Evolutionary conservation across 208 protist genomes (phyloP), one percentile per base, ranked within the genome.

Genomic region (Leishmania lainsoni): DNA sequence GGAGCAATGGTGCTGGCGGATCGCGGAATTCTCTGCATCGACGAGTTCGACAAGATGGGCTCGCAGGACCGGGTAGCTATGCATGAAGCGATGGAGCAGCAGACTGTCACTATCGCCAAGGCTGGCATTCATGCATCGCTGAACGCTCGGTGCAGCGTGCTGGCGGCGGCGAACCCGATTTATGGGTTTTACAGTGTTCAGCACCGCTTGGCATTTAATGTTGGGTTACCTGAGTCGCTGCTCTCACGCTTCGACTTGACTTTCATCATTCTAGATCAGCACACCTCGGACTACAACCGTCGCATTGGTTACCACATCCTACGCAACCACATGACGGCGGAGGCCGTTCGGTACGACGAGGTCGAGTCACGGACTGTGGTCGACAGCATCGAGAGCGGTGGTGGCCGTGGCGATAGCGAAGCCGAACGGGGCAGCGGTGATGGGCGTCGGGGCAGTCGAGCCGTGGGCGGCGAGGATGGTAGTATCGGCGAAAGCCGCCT

Each of bases 31-130:
- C 93, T 99, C 29, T 99, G 99, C 89, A 99, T 99, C 75, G 99
- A 99, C 89, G 99, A 99, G 89, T 99, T 99, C 88, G 99, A 99
- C 87, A 99, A 99, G 91, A 99, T 99, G 99, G 91, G 84, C 59
- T 90, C 98, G 56, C 88, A 95, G 42, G 99, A 99, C 89, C 90
- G 95, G 45, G 95, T 98, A n/a, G 96, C 98, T 6, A 99, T 99
- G 93, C 98, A 99, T 89, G 98, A 99, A 91, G 99, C 99, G 32
- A 99, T 99, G 99, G 99, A 99, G 90, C 99, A 99, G 90, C 99
- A 99, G 88, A 99, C 99, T 0, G 99, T 99, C 2, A 99, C 99
- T 3, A 99, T 99, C 76, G 93, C 97, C 35, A 99, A 99, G 93
- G 99, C 99, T 5, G 99, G 99, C 76, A 99, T 99, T 74, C 99